phyloP scores from a whole-genome alignment of 1,284 basidiomycete genomes.

The Rhodofomes roseus region DNA sequence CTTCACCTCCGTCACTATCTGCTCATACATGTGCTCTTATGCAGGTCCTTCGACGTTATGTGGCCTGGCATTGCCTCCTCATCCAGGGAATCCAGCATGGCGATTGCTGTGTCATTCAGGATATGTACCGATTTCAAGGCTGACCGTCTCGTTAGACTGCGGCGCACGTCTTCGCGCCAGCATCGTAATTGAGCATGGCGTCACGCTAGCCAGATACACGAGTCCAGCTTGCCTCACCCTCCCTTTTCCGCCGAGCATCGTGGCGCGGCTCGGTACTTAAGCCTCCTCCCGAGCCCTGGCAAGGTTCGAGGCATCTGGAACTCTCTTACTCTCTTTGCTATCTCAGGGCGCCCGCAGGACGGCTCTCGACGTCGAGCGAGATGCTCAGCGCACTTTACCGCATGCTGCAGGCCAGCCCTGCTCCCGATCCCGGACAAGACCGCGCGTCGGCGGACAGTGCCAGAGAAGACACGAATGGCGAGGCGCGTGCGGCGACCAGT shows the following conservation, averaged over 20 bases:
- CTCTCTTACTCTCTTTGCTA: neutral
- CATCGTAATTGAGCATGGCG: neutral
- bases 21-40: too few relatives aligned
- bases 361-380: neutral
- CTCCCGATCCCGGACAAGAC: constrained; percentile 6
- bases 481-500: constrained; percentile 1
- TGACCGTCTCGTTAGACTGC: neutral
- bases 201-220: neutral
- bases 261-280: constrained; percentile 3
- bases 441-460: constrained; percentile 4
- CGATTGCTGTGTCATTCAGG: too few relatives aligned
- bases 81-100: too few relatives aligned
- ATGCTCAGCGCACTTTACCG: constrained; percentile 20
- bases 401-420: constrained; percentile 17
- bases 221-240: neutral
- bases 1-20: too few relatives aligned
- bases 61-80: too few relatives aligned
- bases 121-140: too few relatives aligned
- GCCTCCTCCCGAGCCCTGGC: neutral
- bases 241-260: neutral
- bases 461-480: constrained; percentile 4
- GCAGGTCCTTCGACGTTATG: too few relatives aligned
- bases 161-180: neutral
- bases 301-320: neutral
- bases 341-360: constrained; percentile 1